A percentile compares a stretch with the other conserved stretches of the same genome.
phyloP scores from a whole-genome alignment of 306 rosid species.

The Oxytropis ochrocephala region DNA sequence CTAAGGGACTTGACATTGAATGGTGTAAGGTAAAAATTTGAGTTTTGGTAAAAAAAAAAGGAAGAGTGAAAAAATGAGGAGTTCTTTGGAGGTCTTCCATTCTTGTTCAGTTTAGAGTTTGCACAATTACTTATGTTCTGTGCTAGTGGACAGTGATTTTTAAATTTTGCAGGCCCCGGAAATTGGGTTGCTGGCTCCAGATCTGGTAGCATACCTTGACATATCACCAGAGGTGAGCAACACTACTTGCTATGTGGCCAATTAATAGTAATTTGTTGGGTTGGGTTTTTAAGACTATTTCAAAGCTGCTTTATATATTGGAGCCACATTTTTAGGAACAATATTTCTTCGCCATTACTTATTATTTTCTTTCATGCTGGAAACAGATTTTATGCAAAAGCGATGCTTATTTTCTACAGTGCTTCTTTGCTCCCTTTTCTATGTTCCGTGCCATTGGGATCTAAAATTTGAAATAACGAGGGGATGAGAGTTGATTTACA shows the following conservation, averaged over 20 bases:
- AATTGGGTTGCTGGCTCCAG: slow-evolving; percentile 79
- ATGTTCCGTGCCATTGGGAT: not conserved
- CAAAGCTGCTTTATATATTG: not conserved
- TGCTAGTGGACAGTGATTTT: not conserved
- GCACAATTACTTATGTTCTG: not conserved
- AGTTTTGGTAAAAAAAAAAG: not conserved
- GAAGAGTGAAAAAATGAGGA: not conserved
- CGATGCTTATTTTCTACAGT: not conserved
- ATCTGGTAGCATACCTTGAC: slow-evolving; percentile 68
- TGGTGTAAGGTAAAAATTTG: slow-evolving; percentile 78
- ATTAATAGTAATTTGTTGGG: not conserved
- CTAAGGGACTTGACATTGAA: slow-evolving; percentile 77
- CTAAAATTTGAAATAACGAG: not conserved
- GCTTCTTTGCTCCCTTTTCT: not conserved
- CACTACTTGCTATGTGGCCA: not conserved
- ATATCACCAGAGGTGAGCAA: slow-evolving; percentile 76
- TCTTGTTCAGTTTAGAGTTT: not conserved
- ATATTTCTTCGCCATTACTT: not conserved
- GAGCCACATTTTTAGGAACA: not conserved
- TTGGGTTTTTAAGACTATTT: not conserved
- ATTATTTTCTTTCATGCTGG: not conserved
- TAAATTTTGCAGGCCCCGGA: slow-evolving; percentile 72
- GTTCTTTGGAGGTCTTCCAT: not conserved
- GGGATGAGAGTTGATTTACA: not conserved
- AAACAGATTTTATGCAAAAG: not conserved